These are phyloP conservation scores for Pseudogymnoascus sp. DNA, from an alignment of 2,329 filamentous ascomycete species.

Conservation along the genomic window DNA sequence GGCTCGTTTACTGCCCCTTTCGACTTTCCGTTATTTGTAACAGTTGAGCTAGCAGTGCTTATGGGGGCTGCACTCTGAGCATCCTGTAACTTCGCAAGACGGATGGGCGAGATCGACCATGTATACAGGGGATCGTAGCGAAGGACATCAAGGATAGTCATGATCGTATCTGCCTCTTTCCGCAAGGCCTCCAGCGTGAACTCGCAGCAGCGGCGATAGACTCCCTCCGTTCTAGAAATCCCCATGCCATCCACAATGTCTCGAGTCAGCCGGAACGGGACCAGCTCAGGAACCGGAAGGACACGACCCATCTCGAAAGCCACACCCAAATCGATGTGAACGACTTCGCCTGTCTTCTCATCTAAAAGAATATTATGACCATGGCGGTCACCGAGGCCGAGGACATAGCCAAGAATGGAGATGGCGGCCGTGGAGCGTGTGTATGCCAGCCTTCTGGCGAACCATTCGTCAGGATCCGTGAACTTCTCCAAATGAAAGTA, in stretches of 20 bases:
- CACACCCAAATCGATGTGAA: constrained; percentile 94
- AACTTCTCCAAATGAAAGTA: constrained; percentile 98
- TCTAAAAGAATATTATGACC: constrained; percentile 96
- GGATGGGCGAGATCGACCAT: constrained; percentile 76
- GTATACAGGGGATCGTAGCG: constrained; percentile 96
- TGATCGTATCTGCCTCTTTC: constrained; percentile 94
- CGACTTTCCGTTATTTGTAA: constrained; percentile 22
- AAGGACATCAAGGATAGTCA: constrained; percentile 95
- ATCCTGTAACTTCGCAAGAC: constrained; percentile 56
- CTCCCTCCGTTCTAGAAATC: constrained; percentile 86
- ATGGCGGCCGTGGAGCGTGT: constrained; percentile 90
- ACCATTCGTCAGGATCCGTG: constrained; percentile 92
- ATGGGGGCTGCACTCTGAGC: constrained; percentile 39
- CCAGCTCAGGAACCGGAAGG: constrained; percentile 89
- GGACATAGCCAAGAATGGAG: constrained; percentile 86
- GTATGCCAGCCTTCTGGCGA: constrained; percentile 78
- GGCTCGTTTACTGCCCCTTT: constrained; percentile 46
- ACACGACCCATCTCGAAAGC: constrained; percentile 95
- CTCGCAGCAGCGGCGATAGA: constrained; percentile 96
- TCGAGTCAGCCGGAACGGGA: constrained; percentile 88
- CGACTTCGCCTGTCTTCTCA: constrained; percentile 78
- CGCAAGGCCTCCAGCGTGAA: constrained; percentile 91
- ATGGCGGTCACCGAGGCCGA: constrained; percentile 89
- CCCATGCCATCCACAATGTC: constrained; percentile 98
- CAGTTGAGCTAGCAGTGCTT: constrained; percentile 19